Evolutionary conservation across 2,329 filamentous ascomycete species (phyloP), one percentile per base, ranked within the genome.

Genomic region (Penicillium sp.): DNA sequence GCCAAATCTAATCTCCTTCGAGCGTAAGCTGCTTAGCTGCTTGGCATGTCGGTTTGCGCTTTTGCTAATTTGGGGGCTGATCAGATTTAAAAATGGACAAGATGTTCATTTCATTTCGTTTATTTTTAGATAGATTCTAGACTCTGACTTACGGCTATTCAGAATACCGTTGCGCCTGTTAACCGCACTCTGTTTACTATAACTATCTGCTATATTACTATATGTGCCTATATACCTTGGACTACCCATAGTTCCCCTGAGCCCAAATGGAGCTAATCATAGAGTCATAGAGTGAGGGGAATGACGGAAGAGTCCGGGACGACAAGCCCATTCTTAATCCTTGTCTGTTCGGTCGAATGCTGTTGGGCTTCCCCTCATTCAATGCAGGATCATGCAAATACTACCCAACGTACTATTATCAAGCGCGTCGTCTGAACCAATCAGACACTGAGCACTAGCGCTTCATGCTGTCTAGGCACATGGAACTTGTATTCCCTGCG

Each of bases 361-460:
- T 55, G 51, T 29, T 21, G 46, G 15, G 44, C 8, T 42, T 56
- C 10, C 60, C 60, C 31, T 52, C 21, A 35, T 45, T 35, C 3
- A 69, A 54, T 50, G 59, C 56, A 35, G 55, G 60, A 15, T 57
- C 57, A 51, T 66, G 61, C 10, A 61, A 45, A 60, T 21, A n/a
- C 55, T 53, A 4, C 51, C 52, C 10, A 59, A 63, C 1, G 55
- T 60, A 4, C 57, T 31, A 25, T 54, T 52, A 12, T 10, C 44
- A 12, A 53, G 39, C 18, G 47, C 51, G 16, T 59, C 40, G 2
- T 56, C 46, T 3, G 46, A 46, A 1, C 47, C 58, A 39, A 53
- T 58, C 12, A 57, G 25, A 6, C 51, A 13, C n/a, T 54, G 29
- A 3, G 52, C 34, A 3, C 6, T 51, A 1, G 49, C 53, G n/a